Conservation (phyloP, 495 filamentous ascomycete genomes). For the Letharia lupina region DNA sequence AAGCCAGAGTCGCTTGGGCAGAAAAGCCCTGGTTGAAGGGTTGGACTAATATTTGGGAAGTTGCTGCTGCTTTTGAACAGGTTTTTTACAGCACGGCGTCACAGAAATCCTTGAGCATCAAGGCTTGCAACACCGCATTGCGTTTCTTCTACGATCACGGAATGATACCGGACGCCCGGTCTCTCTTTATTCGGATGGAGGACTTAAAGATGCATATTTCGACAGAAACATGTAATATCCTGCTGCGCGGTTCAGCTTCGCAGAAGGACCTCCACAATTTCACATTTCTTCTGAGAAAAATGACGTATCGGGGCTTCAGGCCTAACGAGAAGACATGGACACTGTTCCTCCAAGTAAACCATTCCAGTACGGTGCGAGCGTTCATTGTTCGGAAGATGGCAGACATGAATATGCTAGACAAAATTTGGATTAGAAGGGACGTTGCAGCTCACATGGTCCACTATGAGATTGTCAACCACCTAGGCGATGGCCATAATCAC, state of each 20-base stretch:
- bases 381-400: slow-evolving; percentile 32
- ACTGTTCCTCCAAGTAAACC: slow-evolving; percentile 32
- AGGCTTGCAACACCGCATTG: slow-evolving; percentile 36
- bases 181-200: slow-evolving; percentile 30
- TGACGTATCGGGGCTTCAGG: slow-evolving; percentile 31
- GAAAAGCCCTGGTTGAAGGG: not conserved
- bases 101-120: slow-evolving; percentile 7
- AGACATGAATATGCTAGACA: slow-evolving; percentile 30
- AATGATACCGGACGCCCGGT: slow-evolving; percentile 27
- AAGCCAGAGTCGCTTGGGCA: not conserved
- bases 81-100: slow-evolving; percentile 9
- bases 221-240: slow-evolving; percentile 38
- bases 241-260: slow-evolving; percentile 33
- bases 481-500: slow-evolving; percentile 29
- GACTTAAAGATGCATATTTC: slow-evolving; percentile 30
- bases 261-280: slow-evolving; percentile 34
- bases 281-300: slow-evolving; percentile 27
- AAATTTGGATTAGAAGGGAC: slow-evolving; percentile 9
- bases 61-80: slow-evolving; percentile 13
- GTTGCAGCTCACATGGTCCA: slow-evolving; percentile 12
- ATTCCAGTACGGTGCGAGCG: slow-evolving; percentile 30
- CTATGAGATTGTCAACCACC: slow-evolving; percentile 12
- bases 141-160: slow-evolving; percentile 32
- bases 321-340: slow-evolving; percentile 42
- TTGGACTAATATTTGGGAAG: slow-evolving; percentile 14